phyloP scores from a whole-genome alignment of 1,139 yeast species.

The Kodamaea sp. region DNA sequence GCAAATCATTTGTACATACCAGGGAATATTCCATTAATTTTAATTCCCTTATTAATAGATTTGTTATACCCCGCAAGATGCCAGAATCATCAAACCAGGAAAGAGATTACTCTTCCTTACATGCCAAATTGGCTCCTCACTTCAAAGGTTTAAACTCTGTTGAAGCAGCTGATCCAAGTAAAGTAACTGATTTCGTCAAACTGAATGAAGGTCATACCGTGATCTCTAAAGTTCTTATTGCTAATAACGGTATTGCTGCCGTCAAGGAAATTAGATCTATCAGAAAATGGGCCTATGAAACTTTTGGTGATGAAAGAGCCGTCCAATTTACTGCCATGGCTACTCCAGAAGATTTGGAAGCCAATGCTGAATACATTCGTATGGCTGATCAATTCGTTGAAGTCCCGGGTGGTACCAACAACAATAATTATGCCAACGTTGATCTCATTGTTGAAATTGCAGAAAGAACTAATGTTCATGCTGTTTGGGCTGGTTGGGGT shows the following conservation, averaged over 20 bases:
- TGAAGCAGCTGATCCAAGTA: conserved; percentile 65
- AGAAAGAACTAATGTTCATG: conserved; percentile 93
- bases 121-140: conserved; percentile 55
- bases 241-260: conserved; percentile 98
- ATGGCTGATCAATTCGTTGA: conserved; percentile 99
- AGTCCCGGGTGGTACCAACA: conserved; percentile 98
- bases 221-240: conserved; percentile 81
- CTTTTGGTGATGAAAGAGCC: conserved; percentile 92
- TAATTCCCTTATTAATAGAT: background rate
- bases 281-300: conserved; percentile 98
- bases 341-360: conserved; percentile 95
- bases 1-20: too few relatives aligned
- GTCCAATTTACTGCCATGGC: conserved; percentile 97
- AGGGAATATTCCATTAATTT: background rate
- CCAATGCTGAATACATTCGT: conserved; percentile 95
- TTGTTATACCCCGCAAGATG: conserved; percentile 7
- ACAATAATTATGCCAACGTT: conserved; percentile 96
- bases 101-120: conserved; percentile 29
- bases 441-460: conserved; percentile 96
- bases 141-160: conserved; percentile 80
- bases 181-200: conserved; percentile 80
- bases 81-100: conserved; percentile 9
- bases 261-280: conserved; percentile 96
- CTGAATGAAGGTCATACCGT: conserved; percentile 94
- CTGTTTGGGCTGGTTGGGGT: conserved; percentile 99